A percentile compares a stretch with the other conserved stretches of the same genome.
Evolutionary conservation across 768 basidiomycete genomes (phyloP).

Genomic region (Termitomyces sp.): DNA sequence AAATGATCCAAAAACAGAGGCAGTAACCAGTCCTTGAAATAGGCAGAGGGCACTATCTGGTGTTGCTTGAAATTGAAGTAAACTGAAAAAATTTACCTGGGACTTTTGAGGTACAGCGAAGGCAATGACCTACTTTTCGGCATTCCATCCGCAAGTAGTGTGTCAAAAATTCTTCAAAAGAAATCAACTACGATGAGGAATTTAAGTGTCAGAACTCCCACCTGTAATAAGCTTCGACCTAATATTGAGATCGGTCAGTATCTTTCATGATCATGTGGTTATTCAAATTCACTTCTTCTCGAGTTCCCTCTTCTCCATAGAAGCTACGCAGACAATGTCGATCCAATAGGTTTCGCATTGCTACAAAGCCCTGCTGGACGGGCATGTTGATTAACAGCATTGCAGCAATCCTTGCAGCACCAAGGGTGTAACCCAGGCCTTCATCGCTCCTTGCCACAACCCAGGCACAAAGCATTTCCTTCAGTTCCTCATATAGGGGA

Average conservation of each 20-base stretch:
- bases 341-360: constrained; percentile 82
- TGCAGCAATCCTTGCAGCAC: constrained; percentile 71
- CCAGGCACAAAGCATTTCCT: constrained; percentile 85
- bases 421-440: constrained; percentile 68
- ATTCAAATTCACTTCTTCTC: constrained; percentile 69
- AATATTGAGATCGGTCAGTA: constrained; percentile 17
- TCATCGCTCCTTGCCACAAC: constrained; percentile 82
- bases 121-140: constrained; percentile 67
- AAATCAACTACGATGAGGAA: background rate
- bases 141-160: constrained; percentile 87
- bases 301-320: constrained; percentile 63
- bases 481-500: constrained; percentile 76
- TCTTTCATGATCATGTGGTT: constrained; percentile 1
- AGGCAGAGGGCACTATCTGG: constrained; percentile 81
- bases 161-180: constrained; percentile 77
- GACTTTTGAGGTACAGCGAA: background rate
- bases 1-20: constrained; percentile 81
- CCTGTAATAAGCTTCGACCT: constrained; percentile 94
- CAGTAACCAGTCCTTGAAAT: constrained; percentile 77
- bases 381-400: constrained; percentile 87
- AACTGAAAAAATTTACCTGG: constrained; percentile 38
- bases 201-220: constrained; percentile 22
- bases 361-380: constrained; percentile 66
- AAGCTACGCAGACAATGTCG: constrained; percentile 83
- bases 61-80: constrained; percentile 96